Conservation (phyloP, 2,329 filamentous ascomycete genomes). For the Epichloe aotearoae region DNA sequence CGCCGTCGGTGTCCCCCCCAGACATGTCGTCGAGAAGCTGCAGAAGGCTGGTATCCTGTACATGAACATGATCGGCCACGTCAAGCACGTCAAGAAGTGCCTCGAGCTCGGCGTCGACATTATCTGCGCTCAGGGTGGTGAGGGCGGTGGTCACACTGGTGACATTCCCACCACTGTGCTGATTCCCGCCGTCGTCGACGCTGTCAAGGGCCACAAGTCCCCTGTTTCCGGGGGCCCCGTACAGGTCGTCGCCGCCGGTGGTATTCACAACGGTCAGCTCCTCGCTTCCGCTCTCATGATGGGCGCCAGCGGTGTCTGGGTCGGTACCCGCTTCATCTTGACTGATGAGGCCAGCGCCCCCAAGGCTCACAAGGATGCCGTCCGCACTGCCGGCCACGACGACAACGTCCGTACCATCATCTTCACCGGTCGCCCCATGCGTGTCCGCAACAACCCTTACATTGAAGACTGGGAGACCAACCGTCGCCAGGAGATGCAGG, state of each 20-base stretch:
- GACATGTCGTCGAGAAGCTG: constrained; percentile 75
- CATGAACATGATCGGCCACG: constrained; percentile 99
- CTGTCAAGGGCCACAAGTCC: constrained; percentile 68
- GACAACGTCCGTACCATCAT: constrained; percentile 97
- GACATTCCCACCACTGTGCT: constrained; percentile 85
- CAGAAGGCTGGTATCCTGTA: constrained; percentile 81
- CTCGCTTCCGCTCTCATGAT: constrained; percentile 86
- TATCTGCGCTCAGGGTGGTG: constrained; percentile 96
- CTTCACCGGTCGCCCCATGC: constrained; percentile 91
- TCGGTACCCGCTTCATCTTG: constrained; percentile 91
- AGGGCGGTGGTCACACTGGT: constrained; percentile 93
- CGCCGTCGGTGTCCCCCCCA: constrained; percentile 91
- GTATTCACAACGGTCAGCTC: constrained; percentile 84
- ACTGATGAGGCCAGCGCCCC: constrained; percentile 90
- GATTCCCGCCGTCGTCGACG: constrained; percentile 80
- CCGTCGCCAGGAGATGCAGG: constrained; percentile 78
- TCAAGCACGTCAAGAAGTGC: constrained; percentile 97
- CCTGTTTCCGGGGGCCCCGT: constrained; percentile 80
- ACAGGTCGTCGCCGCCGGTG: constrained; percentile 85
- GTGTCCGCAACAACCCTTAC: constrained; percentile 87
- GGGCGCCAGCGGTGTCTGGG: constrained; percentile 86
- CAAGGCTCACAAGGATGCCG: constrained; percentile 87
- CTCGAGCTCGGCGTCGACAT: constrained; percentile 85
- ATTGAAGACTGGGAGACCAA: constrained; percentile 95
- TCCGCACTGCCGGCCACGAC: constrained; percentile 80